Percentiles rank a stretch among this genome's conserved stretches.
These are phyloP conservation scores for Bifiguratus adelaidae DNA, from an alignment of 192 early-diverging fungal species.

Conservation along the genomic window DNA sequence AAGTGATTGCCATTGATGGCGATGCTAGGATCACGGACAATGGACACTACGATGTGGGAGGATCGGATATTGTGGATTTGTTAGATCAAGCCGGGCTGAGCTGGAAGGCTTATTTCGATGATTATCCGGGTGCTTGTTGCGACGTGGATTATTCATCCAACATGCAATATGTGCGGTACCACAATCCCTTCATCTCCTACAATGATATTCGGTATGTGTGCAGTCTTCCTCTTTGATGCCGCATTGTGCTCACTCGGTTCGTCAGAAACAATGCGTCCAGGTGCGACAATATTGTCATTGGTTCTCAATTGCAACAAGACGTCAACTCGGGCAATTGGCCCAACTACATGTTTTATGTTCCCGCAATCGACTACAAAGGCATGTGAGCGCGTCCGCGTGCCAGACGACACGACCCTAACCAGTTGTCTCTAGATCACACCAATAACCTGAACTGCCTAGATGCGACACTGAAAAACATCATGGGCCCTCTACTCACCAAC, in stretches of 20 bases:
- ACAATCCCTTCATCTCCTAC: conserved; percentile 55
- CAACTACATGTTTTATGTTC: conserved; percentile 42
- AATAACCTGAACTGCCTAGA: too few relatives aligned
- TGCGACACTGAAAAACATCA: conserved; percentile 38
- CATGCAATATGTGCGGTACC: conserved; percentile 46
- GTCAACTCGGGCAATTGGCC: conserved; percentile 22
- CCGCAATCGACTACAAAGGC: too few relatives aligned
- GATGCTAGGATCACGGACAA: too few relatives aligned
- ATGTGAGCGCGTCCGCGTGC: too few relatives aligned
- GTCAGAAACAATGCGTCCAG: conserved; percentile 25
- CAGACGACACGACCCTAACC: too few relatives aligned
- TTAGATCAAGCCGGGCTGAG: conserved; percentile 37
- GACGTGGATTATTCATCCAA: conserved; percentile 1
- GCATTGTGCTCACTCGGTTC: too few relatives aligned
- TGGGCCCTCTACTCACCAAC: conserved; percentile 31
- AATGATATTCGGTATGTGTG: too few relatives aligned
- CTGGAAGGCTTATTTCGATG: conserved; percentile 55
- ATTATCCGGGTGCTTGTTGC: conserved; percentile 39
- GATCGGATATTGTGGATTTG: conserved; percentile 26
- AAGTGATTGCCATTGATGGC: too few relatives aligned
- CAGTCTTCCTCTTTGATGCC: too few relatives aligned
- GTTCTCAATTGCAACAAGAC: conserved; percentile 35
- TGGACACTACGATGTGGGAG: too few relatives aligned
- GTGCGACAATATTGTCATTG: conserved; percentile 44
- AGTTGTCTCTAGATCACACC: too few relatives aligned